phyloP scores from a whole-genome alignment of 1,284 basidiomycete genomes.

The Trichosporon faecale region DNA sequence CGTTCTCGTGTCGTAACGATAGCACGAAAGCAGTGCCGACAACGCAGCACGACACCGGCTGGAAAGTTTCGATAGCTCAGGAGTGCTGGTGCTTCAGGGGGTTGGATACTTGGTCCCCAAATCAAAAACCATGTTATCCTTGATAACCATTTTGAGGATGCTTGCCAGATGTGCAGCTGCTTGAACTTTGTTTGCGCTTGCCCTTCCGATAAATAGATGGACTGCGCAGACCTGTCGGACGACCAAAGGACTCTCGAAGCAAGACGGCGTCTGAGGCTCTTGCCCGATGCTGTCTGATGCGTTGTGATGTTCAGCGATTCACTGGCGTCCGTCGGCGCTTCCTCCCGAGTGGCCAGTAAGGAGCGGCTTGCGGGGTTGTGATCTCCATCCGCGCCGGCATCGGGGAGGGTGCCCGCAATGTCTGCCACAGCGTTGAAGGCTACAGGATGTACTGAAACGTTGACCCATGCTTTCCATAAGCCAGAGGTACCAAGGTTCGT shows the following conservation, averaged over 20 bases:
- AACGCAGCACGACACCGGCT: not conserved
- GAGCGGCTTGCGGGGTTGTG: not conserved
- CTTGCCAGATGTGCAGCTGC: not conserved
- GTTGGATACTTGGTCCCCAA: not conserved
- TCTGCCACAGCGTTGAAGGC: too few relatives aligned
- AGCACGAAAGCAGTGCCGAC: not conserved
- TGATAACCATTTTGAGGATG: not conserved
- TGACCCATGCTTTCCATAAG: not conserved
- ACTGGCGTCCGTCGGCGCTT: not conserved
- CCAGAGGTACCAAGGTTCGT: not conserved
- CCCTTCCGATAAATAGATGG: not conserved
- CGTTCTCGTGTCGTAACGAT: not conserved
- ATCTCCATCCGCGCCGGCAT: too few relatives aligned
- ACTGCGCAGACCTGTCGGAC: not conserved
- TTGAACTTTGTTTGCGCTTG: not conserved
- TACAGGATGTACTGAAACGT: not conserved
- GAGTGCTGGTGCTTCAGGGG: not conserved
- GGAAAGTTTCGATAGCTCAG: not conserved
- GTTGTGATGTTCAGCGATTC: not conserved
- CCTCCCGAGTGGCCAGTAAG: not conserved
- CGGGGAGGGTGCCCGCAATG: not conserved
- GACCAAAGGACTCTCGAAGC: not conserved
- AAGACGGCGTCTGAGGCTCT: too few relatives aligned
- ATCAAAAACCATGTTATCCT: not conserved
- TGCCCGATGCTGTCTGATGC: too few relatives aligned